Evolutionary conservation across 306 rosid genomes (phyloP).

Genomic region (Spatholobus suberectus): DNA sequence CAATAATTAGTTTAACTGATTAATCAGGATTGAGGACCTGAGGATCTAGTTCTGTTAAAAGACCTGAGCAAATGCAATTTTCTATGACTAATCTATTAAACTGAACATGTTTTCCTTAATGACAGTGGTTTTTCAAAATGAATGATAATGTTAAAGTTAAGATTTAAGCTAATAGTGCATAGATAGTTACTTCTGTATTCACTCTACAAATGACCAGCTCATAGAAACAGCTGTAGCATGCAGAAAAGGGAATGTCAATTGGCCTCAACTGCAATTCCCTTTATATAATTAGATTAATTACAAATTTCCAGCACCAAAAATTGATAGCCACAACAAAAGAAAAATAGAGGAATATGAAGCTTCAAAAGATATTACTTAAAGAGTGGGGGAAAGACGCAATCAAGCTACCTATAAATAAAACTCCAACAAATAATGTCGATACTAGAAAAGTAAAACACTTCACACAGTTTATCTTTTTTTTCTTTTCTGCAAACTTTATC

Average conservation of each 20-base stretch:
- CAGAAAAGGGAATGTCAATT: not conserved
- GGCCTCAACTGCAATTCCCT: not conserved
- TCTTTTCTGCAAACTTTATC: not conserved
- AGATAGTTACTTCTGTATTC: not conserved
- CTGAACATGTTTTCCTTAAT: not conserved
- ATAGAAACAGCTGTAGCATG: not conserved
- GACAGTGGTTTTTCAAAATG: not conserved
- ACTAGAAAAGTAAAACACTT: not conserved
- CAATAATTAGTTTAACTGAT: not conserved
- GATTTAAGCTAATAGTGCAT: not conserved
- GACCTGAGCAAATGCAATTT: not conserved
- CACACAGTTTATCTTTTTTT: not conserved
- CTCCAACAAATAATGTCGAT: not conserved
- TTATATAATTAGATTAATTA: not conserved
- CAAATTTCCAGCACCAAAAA: not conserved
- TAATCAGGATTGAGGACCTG: not conserved
- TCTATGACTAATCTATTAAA: not conserved
- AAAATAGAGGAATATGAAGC: not conserved
- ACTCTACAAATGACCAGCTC: not conserved
- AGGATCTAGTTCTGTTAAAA: not conserved
- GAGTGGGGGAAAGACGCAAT: not conserved
- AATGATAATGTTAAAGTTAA: not conserved
- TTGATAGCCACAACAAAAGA: not conserved
- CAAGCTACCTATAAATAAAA: not conserved
- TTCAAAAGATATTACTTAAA: not conserved